A percentile compares a stretch with the other conserved stretches of the same genome.
These are phyloP conservation scores for Podospora fimiseda DNA, from an alignment of 495 filamentous ascomycete species.

Conservation along the genomic window DNA sequence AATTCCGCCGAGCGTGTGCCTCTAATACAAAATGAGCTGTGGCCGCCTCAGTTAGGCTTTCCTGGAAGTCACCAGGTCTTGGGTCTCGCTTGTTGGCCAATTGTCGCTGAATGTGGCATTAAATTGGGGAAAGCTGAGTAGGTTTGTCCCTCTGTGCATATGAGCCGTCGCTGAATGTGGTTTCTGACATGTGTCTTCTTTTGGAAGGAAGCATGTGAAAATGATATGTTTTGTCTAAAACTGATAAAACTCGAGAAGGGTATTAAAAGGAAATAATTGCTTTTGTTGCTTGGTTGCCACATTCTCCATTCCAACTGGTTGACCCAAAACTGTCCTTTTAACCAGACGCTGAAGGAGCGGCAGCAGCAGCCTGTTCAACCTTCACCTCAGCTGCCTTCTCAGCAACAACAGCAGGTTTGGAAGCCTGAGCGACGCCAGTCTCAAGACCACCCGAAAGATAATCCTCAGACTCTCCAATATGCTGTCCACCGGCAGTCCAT, in stretches of 20 bases:
- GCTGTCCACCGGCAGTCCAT: slow-evolving; percentile 73
- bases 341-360: neutral
- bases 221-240: neutral
- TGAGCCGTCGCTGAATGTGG: too few species aligned
- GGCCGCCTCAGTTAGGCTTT: neutral
- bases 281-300: too few species aligned
- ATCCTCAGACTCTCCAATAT: slow-evolving; percentile 75
- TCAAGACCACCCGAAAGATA: slow-evolving; percentile 47
- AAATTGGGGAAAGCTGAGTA: neutral
- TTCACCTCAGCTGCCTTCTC: slow-evolving; percentile 9
- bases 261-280: too few species aligned
- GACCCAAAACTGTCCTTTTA: too few species aligned
- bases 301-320: too few species aligned
- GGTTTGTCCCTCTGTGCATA: too few species aligned
- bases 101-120: neutral
- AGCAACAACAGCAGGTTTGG: neutral
- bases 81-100: neutral
- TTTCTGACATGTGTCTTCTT: neutral
- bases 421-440: slow-evolving; percentile 16
- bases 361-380: neutral
- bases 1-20: neutral
- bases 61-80: neutral
- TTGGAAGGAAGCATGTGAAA: neutral
- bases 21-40: neutral
- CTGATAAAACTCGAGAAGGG: too few species aligned